phyloP scores from a whole-genome alignment of 106 monocot species.

The Dioscorea dumetorum region DNA sequence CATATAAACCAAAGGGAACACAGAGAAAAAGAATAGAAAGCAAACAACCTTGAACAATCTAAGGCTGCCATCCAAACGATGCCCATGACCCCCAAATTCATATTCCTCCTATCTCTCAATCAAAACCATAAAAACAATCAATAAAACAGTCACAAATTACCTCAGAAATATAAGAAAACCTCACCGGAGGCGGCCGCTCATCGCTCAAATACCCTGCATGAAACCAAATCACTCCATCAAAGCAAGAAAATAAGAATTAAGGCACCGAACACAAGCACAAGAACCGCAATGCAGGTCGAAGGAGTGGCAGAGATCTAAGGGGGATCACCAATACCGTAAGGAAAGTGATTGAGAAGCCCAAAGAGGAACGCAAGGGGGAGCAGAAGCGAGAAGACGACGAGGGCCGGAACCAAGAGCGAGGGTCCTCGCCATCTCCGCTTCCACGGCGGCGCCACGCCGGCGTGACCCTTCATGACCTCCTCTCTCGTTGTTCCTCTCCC shows the following conservation, averaged over 20 bases:
- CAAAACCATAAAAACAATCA: background rate
- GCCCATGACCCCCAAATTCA: constrained; percentile 1
- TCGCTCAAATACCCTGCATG: constrained; percentile 28
- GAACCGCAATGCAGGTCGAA: background rate
- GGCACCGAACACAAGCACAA: background rate
- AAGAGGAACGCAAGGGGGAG: constrained; percentile 51
- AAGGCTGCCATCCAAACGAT: no score
- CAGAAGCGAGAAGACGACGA: constrained; percentile 50
- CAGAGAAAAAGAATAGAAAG: background rate
- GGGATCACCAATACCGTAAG: constrained; percentile 16
- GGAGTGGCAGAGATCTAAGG: background rate
- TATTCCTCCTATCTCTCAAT: background rate
- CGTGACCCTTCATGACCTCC: constrained; percentile 33
- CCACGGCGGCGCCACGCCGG: constrained; percentile 6
- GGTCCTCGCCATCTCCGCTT: constrained; percentile 48
- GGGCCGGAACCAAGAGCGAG: constrained; percentile 31
- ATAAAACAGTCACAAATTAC: background rate
- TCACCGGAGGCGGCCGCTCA: constrained; percentile 24
- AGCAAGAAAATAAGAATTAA: background rate
- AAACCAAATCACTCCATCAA: no score
- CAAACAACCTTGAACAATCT: constrained; percentile 1
- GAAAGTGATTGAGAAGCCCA: constrained; percentile 41
- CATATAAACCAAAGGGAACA: background rate
- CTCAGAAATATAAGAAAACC: background rate
- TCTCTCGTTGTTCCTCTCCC: background rate